Evolutionary conservation across 192 early-diverging fungal genomes (phyloP).

Genomic region (Podila epicladia): DNA sequence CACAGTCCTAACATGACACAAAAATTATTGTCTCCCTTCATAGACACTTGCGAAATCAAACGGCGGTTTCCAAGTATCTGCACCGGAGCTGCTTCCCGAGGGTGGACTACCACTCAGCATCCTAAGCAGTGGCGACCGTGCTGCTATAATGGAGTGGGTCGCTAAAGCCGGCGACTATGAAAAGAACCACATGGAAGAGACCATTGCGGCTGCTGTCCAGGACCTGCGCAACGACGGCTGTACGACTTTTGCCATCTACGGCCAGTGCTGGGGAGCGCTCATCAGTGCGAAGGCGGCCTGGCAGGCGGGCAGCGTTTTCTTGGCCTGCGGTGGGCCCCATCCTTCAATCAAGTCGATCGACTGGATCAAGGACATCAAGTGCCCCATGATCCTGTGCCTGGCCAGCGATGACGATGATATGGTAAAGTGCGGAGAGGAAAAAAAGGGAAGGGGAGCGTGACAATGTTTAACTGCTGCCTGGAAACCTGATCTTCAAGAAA

Average conservation of each 20-base stretch:
- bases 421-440: constrained; percentile 19
- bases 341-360: constrained; percentile 61
- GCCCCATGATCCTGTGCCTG: constrained; percentile 68
- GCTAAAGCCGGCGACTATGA: constrained; percentile 8
- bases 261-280: constrained; percentile 78
- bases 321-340: constrained; percentile 69
- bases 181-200: constrained; percentile 1
- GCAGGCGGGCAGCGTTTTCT: constrained; percentile 49
- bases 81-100: constrained; percentile 72
- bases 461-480: neutral
- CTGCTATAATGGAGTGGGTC: constrained; percentile 49
- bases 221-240: constrained; percentile 55
- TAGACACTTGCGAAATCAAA: constrained; percentile 59
- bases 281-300: constrained; percentile 59
- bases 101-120: constrained; percentile 32
- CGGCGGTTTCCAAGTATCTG: constrained; percentile 66
- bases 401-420: constrained; percentile 70
- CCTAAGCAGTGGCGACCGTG: neutral
- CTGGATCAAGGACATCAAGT: constrained; percentile 59
- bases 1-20: neutral
- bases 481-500: neutral
- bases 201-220: constrained; percentile 16
- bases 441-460: neutral
- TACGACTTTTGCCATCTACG: constrained; percentile 59
- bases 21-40: neutral